Evolutionary conservation across 768 basidiomycete genomes (phyloP).

Genomic region (Rhizopogon vulgaris): DNA sequence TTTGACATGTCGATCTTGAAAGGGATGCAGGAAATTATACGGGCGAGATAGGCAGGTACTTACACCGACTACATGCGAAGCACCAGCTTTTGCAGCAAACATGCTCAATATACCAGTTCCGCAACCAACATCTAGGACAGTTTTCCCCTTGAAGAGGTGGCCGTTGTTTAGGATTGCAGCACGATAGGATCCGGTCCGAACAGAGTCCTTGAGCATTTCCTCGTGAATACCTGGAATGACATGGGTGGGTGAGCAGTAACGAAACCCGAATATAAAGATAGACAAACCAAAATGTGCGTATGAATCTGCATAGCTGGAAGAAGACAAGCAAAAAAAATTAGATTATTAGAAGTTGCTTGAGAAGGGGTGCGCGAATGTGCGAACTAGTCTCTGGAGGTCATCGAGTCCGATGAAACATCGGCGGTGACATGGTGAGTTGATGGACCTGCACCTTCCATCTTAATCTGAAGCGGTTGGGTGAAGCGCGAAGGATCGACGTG

Average conservation of each 20-base stretch:
- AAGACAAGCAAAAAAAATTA: slow-evolving; percentile 24
- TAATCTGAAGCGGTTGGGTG: slow-evolving; percentile 2
- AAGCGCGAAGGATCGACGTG: background rate
- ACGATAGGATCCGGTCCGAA: slow-evolving; percentile 94
- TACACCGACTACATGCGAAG: slow-evolving; percentile 89
- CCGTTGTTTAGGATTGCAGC: slow-evolving; percentile 90
- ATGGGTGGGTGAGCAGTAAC: slow-evolving; percentile 4
- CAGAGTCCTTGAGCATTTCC: slow-evolving; percentile 97
- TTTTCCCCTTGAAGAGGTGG: slow-evolving; percentile 95
- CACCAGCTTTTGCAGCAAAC: slow-evolving; percentile 96
- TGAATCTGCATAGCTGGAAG: slow-evolving; percentile 84
- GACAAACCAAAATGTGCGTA: slow-evolving; percentile 88
- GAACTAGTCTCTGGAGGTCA: slow-evolving; percentile 90
- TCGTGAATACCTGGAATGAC: slow-evolving; percentile 80
- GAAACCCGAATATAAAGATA: background rate
- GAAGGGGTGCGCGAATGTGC: slow-evolving; percentile 30
- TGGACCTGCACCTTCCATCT: slow-evolving; percentile 26
- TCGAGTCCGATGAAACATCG: slow-evolving; percentile 31
- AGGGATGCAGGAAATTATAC: slow-evolving; percentile 7
- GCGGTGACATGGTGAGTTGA: slow-evolving; percentile 14
- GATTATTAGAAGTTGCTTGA: slow-evolving; percentile 30
- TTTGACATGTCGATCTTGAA: slow-evolving; percentile 98
- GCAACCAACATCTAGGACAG: slow-evolving; percentile 96
- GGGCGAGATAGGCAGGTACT: slow-evolving; percentile 22
- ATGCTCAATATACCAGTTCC: slow-evolving; percentile 97